Evolutionary conservation across 495 filamentous ascomycete genomes (phyloP).

Genomic region (Chaetomidium leptoderma): DNA sequence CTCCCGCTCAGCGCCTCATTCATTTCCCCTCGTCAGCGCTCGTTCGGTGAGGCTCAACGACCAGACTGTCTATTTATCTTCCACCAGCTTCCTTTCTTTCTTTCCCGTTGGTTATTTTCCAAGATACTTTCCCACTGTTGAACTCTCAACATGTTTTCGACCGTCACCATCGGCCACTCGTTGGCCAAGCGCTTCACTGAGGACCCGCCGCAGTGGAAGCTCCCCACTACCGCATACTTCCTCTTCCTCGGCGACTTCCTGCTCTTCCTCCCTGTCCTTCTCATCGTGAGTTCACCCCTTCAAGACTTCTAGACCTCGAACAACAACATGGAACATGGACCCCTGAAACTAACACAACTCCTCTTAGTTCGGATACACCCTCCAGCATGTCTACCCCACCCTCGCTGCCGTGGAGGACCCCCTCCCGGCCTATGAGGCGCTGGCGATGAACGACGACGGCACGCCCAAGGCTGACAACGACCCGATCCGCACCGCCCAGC

Average conservation of each 20-base stretch:
- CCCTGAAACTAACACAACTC: slow-evolving; percentile 3
- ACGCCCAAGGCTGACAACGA: slow-evolving; percentile 24
- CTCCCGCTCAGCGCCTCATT: neutral
- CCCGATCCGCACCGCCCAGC: slow-evolving; percentile 20
- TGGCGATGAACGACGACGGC: slow-evolving; percentile 35
- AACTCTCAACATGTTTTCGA: slow-evolving; percentile 17
- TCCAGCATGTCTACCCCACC: slow-evolving; percentile 38
- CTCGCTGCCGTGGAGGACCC: slow-evolving; percentile 50
- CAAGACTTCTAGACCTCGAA: no score
- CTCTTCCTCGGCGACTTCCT: slow-evolving; percentile 30
- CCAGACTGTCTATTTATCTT: neutral
- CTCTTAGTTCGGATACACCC: slow-evolving; percentile 38
- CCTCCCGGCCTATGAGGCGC: slow-evolving; percentile 45
- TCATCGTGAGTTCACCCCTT: slow-evolving; percentile 31
- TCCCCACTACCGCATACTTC: slow-evolving; percentile 2
- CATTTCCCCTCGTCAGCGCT: neutral
- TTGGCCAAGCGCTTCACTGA: slow-evolving; percentile 16
- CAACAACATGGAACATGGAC: no score
- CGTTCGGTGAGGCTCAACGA: neutral
- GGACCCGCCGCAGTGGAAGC: neutral
- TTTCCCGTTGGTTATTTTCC: neutral
- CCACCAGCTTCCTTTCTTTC: neutral
- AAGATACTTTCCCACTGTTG: neutral
- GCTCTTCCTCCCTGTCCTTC: slow-evolving; percentile 37
- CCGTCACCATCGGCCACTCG: slow-evolving; percentile 10